Base-by-base conservation (phyloP, 1,139 yeast species). In the Nakaseomyces delphensis region DNA sequence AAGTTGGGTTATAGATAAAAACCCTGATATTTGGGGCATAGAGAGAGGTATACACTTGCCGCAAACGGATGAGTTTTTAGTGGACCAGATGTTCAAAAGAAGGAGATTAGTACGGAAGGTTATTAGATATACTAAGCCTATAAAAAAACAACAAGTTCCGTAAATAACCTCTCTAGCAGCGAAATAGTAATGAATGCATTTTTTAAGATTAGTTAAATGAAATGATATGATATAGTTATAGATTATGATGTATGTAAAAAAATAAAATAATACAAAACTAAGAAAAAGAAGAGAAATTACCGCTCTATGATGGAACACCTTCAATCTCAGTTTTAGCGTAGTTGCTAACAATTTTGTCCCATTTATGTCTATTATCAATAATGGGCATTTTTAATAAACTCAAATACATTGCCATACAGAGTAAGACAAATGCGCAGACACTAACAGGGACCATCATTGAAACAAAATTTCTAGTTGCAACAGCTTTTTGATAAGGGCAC, bases 401-500 rank as follows among this genome's bases (percentile, higher is more conserved):
- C 62, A 50, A 64, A 47, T 43, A 59, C 6, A 54, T 62, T 36
- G 78, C 64, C 6, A 71, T 59, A 0, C 70, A 38, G 5, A 82
- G 46, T 13, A 80, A 54, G 1, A 76, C 59, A 8, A 69, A 65
- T 3, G 81, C 75, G 16, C 84, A 76, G 1, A 74, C 71, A 10
- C 77, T 68, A 11, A 83, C 76, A 0, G 94, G 87, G 0, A 84
- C 74, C 30, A 87, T 66, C 70, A 81, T 71, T 23, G 73, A 69
- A 0, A 77, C 76, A 48, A 84, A 79, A 44, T 75, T 76, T 40
- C 77, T 68, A 32, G 68, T 68, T 10, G 79, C 68, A 18, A 77
- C 69, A 0, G 73, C 71, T 42, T 65, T 67, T 45, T 75, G 76
- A 57, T 87, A 89, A 0, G 96, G 95, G 59, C 98, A 89, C 27